phyloP scores from a whole-genome alignment of 2,329 filamentous ascomycete genomes.

The Fusarium oxysporum region DNA sequence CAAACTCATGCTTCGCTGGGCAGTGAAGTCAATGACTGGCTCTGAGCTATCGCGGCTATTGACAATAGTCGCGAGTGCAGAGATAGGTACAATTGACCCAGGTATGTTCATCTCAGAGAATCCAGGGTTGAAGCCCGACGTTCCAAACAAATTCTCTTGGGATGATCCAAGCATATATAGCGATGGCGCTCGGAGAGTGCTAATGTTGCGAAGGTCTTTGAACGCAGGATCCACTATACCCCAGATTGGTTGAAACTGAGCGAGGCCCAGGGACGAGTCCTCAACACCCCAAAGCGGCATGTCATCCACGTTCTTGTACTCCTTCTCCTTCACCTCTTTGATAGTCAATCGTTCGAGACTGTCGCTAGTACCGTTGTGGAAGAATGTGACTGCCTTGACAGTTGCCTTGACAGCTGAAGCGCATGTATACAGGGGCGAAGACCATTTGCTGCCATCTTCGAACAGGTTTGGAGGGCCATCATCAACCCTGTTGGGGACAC shows the following conservation, averaged over 20 bases:
- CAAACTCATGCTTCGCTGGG: conserved; percentile 26
- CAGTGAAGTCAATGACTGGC: conserved; percentile 16
- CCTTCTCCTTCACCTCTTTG: conserved; percentile 50
- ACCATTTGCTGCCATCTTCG: conserved; percentile 56
- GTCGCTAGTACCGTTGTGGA: conserved; percentile 53
- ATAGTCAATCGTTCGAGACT: conserved; percentile 51
- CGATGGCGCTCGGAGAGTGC: conserved; percentile 23
- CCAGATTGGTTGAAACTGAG: conserved; percentile 37
- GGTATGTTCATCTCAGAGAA: conserved; percentile 21
- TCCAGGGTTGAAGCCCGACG: neutral
- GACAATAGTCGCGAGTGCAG: conserved; percentile 15
- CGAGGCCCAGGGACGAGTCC: conserved; percentile 33
- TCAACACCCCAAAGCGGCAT: conserved; percentile 51
- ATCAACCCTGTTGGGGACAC: conserved; percentile 52
- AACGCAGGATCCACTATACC: conserved; percentile 35
- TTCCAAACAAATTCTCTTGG: neutral
- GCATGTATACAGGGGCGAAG: conserved; percentile 57
- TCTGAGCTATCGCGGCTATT: neutral
- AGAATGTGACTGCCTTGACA: conserved; percentile 59
- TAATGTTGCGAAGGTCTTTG: conserved; percentile 26
- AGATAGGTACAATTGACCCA: conserved; percentile 27
- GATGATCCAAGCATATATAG: conserved; percentile 24
- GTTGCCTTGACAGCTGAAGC: conserved; percentile 55
- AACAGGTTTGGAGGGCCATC: conserved; percentile 50
- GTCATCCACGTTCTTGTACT: conserved; percentile 47